Evolutionary conservation across 176 grass and related monocot genomes (phyloP).

Genomic region (Eragrostis curvula): DNA sequence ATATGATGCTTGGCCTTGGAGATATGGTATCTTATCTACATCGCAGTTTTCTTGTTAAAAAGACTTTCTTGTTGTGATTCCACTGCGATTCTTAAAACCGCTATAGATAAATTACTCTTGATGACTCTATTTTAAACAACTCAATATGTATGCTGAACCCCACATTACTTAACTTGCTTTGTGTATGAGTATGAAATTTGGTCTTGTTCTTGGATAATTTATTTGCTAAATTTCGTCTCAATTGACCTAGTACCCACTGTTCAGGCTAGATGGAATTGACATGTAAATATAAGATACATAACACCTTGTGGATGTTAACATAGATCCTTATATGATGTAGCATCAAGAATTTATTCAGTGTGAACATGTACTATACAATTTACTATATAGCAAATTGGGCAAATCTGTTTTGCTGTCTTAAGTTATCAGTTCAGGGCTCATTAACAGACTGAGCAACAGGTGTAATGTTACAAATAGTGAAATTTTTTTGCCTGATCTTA

Average conservation of each 20-base stretch:
- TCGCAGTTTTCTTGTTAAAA: not conserved
- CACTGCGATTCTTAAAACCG: not conserved
- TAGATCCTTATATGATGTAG: not conserved
- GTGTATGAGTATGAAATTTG: slow-evolving; percentile 1
- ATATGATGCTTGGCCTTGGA: slow-evolving; percentile 99
- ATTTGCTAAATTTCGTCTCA: not conserved
- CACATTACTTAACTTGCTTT: slow-evolving; percentile 20
- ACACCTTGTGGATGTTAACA: not conserved
- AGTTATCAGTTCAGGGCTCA: not conserved
- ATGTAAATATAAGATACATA: not conserved
- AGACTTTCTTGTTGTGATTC: not conserved
- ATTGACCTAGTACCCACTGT: not conserved
- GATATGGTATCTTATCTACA: slow-evolving; percentile 78
- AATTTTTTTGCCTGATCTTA: not conserved
- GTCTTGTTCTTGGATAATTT: not conserved
- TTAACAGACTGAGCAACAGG: not conserved
- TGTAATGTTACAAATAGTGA: not conserved
- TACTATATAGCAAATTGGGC: not conserved
- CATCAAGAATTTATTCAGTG: not conserved
- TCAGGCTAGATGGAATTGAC: slow-evolving; percentile 19
- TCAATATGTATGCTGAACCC: slow-evolving; percentile 1
- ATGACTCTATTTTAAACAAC: not conserved
- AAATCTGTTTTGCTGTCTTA: slow-evolving; percentile 4
- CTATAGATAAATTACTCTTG: slow-evolving; percentile 12
- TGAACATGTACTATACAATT: not conserved